Percentiles rank a stretch among this genome's conserved stretches.
Evolutionary conservation across 352 stramenopile species (phyloP).

Genomic region (Pythium dissotocum): DNA sequence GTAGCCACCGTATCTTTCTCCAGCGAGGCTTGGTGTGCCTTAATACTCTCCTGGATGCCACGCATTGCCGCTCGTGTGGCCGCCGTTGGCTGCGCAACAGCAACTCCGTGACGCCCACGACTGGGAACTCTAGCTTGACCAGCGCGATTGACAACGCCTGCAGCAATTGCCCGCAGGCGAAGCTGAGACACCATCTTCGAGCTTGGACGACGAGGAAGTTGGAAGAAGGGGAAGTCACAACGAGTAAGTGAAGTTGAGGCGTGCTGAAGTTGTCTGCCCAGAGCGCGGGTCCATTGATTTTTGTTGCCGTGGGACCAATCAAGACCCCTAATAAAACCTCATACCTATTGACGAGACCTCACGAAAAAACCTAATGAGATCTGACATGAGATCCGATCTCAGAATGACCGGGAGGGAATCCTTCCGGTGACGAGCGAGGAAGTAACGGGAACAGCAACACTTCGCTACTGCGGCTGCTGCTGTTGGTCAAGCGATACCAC

Average conservation of each 20-base stretch:
- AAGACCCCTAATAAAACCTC: neutral
- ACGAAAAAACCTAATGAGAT: neutral
- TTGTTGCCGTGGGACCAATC: too few species aligned
- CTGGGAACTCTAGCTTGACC: neutral
- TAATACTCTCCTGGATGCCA: conserved; percentile 1
- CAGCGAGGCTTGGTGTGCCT: neutral
- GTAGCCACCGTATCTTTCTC: too few species aligned
- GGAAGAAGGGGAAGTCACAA: too few species aligned
- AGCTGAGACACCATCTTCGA: neutral
- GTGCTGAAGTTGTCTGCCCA: too few species aligned
- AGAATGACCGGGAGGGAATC: neutral
- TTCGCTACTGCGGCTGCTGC: too few species aligned
- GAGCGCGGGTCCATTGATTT: too few species aligned
- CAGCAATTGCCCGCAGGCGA: neutral
- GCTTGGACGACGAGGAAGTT: too few species aligned
- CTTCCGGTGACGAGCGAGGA: neutral
- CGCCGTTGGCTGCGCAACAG: neutral
- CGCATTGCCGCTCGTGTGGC: neutral
- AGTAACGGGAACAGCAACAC: too few species aligned
- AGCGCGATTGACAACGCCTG: neutral
- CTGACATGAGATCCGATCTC: neutral
- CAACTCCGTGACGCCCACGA: neutral
- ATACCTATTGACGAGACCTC: neutral
- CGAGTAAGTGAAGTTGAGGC: too few species aligned
- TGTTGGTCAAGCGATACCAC: too few species aligned